Base-by-base conservation (phyloP, 2,329 filamentous ascomycete species). In the Moelleriella libera region DNA sequence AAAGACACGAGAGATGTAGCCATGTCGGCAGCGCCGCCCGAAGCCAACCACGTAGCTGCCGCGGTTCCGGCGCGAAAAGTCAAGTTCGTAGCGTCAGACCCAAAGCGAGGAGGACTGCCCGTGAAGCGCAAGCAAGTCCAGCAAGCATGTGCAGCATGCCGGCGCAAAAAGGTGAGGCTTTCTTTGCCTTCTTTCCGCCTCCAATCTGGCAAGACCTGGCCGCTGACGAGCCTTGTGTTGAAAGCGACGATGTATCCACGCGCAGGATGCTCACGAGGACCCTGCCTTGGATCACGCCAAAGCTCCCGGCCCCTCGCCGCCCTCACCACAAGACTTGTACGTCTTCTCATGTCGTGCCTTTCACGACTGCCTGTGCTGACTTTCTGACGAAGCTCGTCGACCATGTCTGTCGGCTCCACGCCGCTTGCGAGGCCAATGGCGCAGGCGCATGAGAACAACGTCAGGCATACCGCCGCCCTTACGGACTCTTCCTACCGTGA, bases 111-210 rank as follows among this genome's bases (percentile, higher is more conserved):
- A 44, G 75, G 75, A 14, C 60, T 78, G 49, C 75, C 75, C 5
- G 64, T 76, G 47, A 81, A 81, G 62, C 65, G 76, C 45, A 76
- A 76, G 52, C 77, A 80, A 55, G 74, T 78, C 28, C 68, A 71
- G 49, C 75, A 78, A 31, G 77, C 77, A 5, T 81, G 77, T 51
- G 64, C 67, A 0, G 60, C 64, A 2, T 81, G 77, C 53, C 71
- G 76, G 5, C 71, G 68, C 45, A 71, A 71, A 51, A 79, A 79
- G 66, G 72, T 74, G 45, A 44, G 57, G 28, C 29, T 46, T 32
- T 14, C 29, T 46, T 32, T 14, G 5, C 21, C 7, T n/a, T 28
- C 40, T 42, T 42, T 30, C 28, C n/a, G 9, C 10, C 31, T 39
- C 11, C 21, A 11, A 14, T 30, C 39, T 30, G 30, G 12, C 30